Percentiles rank a stretch among this genome's conserved stretches.
Conservation (phyloP, 73 alveolate species). For the Uronychia setigera region DNA sequence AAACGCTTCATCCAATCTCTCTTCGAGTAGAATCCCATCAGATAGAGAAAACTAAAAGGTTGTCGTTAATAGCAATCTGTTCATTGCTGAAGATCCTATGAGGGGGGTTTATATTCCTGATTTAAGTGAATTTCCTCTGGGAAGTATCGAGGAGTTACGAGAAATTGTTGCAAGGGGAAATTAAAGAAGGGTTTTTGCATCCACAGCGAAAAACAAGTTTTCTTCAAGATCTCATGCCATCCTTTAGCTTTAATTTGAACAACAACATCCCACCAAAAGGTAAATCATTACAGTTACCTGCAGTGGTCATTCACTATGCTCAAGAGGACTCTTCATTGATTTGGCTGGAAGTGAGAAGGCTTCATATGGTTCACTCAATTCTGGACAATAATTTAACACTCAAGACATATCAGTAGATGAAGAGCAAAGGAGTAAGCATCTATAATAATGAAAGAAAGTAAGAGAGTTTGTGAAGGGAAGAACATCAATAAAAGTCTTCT, state of each 20-base stretch:
- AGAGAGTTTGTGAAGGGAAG: slow-evolving; percentile 80
- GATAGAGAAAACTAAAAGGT: background rate
- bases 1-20: too few relatives aligned
- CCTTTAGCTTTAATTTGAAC: slow-evolving; percentile 57
- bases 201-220: slow-evolving; percentile 75
- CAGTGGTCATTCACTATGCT: slow-evolving; percentile 7
- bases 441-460: slow-evolving; percentile 50
- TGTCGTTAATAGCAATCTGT: background rate
- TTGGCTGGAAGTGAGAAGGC: slow-evolving; percentile 89
- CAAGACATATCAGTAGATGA: background rate
- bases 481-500: slow-evolving; percentile 79
- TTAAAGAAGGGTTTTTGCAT: slow-evolving; percentile 78
- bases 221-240: slow-evolving; percentile 89
- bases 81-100: slow-evolving; percentile 79
- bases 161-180: slow-evolving; percentile 77
- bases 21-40: too few relatives aligned
- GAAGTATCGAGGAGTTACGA: slow-evolving; percentile 68
- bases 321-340: slow-evolving; percentile 69
- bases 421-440: background rate
- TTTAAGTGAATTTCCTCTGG: slow-evolving; percentile 64
- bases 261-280: background rate
- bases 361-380: too few relatives aligned
- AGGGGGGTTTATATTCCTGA: slow-evolving; percentile 78
- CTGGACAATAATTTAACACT: too few relatives aligned
- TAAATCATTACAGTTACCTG: slow-evolving; percentile 1